phyloP scores from a whole-genome alignment of 176 grass and related monocot species.

The Aegilops bicornis region DNA sequence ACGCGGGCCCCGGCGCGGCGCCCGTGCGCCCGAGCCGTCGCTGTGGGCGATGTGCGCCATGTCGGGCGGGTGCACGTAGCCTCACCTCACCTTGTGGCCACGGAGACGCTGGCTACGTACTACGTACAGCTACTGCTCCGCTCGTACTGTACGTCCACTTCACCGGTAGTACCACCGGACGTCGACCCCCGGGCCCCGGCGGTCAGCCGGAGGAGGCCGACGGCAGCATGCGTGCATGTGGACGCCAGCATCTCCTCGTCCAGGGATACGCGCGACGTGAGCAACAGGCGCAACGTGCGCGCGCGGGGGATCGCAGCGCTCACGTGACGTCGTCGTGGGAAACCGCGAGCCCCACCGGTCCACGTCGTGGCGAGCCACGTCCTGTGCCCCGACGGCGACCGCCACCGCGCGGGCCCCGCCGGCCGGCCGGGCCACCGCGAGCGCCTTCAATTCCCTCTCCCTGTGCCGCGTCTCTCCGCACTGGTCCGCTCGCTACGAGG shows the following conservation, averaged over 20 bases:
- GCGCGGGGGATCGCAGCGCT: not conserved
- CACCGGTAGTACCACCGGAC: not conserved
- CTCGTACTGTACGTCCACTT: not conserved
- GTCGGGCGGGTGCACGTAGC: not conserved
- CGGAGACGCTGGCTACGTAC: not conserved
- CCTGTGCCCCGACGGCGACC: not conserved
- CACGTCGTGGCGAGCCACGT: slow-evolving; percentile 11
- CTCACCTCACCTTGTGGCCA: not conserved
- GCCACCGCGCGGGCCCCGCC: not conserved
- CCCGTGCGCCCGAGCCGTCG: not conserved
- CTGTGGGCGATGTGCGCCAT: not conserved
- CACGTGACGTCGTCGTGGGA: not conserved
- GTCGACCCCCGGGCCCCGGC: not conserved
- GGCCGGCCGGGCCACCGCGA: not conserved
- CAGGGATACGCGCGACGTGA: not conserved
- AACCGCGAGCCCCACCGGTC: not conserved
- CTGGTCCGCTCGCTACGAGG: not conserved
- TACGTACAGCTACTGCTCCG: not conserved
- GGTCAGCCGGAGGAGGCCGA: not conserved
- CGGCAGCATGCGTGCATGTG: not conserved
- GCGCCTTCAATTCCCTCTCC: not conserved
- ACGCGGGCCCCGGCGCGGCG: not conserved
- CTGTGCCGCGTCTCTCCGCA: not conserved
- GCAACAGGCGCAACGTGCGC: slow-evolving; percentile 1
- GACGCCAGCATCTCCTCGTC: not conserved